Percentiles rank a stretch among this genome's conserved stretches.
Conservation (phyloP, 1,284 basidiomycete genomes). For the Macrocystidia cucumis region DNA sequence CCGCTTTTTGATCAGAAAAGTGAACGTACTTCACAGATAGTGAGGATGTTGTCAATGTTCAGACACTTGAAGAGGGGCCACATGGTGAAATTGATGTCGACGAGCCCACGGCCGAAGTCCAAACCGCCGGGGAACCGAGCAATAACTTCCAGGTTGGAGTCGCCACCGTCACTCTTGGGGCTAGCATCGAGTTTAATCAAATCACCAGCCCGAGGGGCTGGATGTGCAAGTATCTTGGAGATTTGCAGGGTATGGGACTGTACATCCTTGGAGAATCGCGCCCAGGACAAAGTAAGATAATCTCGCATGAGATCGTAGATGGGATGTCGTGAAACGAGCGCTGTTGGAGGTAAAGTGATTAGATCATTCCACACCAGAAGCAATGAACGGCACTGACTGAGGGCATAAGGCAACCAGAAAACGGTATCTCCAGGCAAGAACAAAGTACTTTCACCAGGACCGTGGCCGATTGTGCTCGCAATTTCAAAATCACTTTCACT, state of each 20-base stretch:
- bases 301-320: constrained; percentile 92
- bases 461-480: constrained; percentile 68
- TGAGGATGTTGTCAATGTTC: constrained; percentile 91
- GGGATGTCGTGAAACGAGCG: constrained; percentile 83
- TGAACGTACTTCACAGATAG: constrained; percentile 75
- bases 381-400: constrained; percentile 52
- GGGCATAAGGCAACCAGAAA: constrained; percentile 88
- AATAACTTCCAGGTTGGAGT: constrained; percentile 74
- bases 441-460: constrained; percentile 77
- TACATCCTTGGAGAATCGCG: constrained; percentile 87
- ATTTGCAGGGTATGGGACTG: constrained; percentile 83
- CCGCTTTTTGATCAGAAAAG: not conserved
- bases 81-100: constrained; percentile 90
- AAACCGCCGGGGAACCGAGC: constrained; percentile 81
- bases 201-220: constrained; percentile 82
- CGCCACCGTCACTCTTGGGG: constrained; percentile 44
- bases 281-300: constrained; percentile 89
- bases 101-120: constrained; percentile 76
- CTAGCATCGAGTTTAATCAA: constrained; percentile 75
- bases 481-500: constrained; percentile 81
- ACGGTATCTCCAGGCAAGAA: constrained; percentile 84
- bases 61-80: constrained; percentile 96
- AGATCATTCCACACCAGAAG: constrained; percentile 3
- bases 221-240: constrained; percentile 75
- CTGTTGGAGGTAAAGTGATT: constrained; percentile 26